Evolutionary conservation across 1,139 yeast species (phyloP).

Genomic region (Suhomyces maxii): DNA sequence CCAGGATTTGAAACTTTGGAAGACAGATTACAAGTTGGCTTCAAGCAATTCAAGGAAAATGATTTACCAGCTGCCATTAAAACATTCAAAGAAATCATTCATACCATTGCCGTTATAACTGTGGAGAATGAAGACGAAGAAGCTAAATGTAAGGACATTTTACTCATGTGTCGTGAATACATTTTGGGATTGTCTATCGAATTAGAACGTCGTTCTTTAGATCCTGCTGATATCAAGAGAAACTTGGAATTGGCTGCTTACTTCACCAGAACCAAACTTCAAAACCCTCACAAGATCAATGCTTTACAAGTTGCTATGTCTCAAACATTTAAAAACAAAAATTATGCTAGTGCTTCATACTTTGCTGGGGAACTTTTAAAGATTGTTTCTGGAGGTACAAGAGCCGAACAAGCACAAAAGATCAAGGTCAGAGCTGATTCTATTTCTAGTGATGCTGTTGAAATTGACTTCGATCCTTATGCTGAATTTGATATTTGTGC

Average conservation of each 20-base stretch:
- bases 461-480: constrained; percentile 88
- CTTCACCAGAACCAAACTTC: constrained; percentile 82
- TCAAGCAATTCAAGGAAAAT: constrained; percentile 78
- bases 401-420: constrained; percentile 87
- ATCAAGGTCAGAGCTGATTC: constrained; percentile 79
- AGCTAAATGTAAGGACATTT: constrained; percentile 67
- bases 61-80: constrained; percentile 79
- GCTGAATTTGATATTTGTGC: constrained; percentile 92
- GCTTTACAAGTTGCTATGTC: constrained; percentile 96
- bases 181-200: constrained; percentile 91
- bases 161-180: constrained; percentile 82
- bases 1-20: constrained; percentile 78
- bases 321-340: constrained; percentile 84
- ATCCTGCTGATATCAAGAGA: constrained; percentile 70
- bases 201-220: constrained; percentile 78
- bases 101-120: constrained; percentile 69
- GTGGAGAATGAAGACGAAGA: constrained; percentile 77
- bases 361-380: constrained; percentile 84
- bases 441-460: constrained; percentile 80
- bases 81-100: constrained; percentile 75
- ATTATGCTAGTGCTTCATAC: constrained; percentile 83
- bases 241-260: constrained; percentile 94
- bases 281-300: constrained; percentile 78
- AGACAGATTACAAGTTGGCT: constrained; percentile 68
- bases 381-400: constrained; percentile 67